Evolutionary conservation across 2,329 filamentous ascomycete species (phyloP).

Genomic region (Claviceps africana): DNA sequence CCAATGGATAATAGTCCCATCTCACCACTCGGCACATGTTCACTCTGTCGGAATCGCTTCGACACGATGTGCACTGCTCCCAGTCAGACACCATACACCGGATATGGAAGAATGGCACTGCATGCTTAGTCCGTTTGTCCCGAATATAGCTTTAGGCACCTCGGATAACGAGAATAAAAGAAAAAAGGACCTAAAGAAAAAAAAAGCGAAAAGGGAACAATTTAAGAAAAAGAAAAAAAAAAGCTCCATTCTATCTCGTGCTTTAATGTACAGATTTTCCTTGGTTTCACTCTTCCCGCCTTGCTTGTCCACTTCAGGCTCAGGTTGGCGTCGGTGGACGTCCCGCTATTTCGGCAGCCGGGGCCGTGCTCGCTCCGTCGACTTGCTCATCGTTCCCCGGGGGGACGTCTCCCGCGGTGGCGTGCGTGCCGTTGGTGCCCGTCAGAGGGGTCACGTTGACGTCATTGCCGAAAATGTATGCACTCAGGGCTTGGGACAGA

Average conservation of each 20-base stretch:
- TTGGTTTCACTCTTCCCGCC: neutral
- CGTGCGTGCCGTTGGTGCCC: neutral
- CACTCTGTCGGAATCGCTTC: too few relatives aligned
- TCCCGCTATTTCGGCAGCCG: neutral
- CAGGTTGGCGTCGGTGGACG: neutral
- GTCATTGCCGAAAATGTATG: slow-evolving; percentile 15
- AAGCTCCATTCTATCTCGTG: neutral
- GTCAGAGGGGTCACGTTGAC: neutral
- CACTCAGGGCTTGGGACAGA: slow-evolving; percentile 10
- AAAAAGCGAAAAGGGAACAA: too few relatives aligned
- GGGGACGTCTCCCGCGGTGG: neutral
- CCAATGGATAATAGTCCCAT: too few relatives aligned
- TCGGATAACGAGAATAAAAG: too few relatives aligned
- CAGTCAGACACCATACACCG: too few relatives aligned
- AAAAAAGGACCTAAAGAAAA: too few relatives aligned
- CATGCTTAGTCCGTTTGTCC: too few relatives aligned
- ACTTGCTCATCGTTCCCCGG: neutral
- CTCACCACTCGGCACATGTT: too few relatives aligned
- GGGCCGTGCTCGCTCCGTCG: neutral
- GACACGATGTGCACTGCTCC: too few relatives aligned
- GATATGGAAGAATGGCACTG: too few relatives aligned
- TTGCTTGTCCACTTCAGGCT: neutral
- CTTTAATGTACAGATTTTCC: neutral
- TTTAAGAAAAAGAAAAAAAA: too few relatives aligned
- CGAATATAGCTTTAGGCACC: too few relatives aligned